Evolutionary conservation across 1,284 basidiomycete species (phyloP).

Genomic region (Leccinum angustisporum): DNA sequence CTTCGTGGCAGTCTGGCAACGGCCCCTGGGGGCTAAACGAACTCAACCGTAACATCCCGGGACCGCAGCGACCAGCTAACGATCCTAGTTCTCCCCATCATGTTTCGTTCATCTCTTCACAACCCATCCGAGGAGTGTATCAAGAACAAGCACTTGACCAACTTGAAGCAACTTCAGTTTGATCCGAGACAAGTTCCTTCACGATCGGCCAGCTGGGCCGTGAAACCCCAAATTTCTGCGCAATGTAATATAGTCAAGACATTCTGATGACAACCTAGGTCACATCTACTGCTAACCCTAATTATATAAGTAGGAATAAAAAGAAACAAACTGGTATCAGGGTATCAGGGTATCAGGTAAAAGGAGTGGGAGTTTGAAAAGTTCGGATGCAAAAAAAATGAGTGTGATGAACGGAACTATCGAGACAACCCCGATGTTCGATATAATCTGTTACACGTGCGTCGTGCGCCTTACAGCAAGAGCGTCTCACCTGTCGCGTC

Average conservation of each 20-base stretch:
- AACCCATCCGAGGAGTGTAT: background rate
- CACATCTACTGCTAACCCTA: background rate
- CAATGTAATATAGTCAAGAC: background rate
- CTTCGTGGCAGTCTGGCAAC: background rate
- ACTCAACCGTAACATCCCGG: background rate
- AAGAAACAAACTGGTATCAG: conserved; percentile 8
- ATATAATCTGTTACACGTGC: background rate
- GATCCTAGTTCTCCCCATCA: background rate
- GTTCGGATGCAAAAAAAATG: background rate
- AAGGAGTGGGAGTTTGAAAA: background rate
- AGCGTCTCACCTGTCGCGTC: conserved; percentile 9
- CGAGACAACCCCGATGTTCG: background rate
- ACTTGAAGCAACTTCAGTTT: background rate
- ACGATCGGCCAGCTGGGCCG: background rate
- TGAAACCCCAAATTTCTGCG: background rate
- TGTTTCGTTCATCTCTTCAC: background rate
- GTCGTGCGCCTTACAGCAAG: background rate
- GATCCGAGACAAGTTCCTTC: background rate
- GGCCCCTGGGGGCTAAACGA: background rate
- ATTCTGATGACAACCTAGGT: background rate
- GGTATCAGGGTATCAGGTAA: conserved; percentile 3
- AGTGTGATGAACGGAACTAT: background rate
- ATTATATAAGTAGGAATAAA: background rate
- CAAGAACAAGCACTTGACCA: too few species aligned
- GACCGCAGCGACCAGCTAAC: background rate